Evolutionary conservation across 225 moss, liverwort and hornwort species (phyloP).

Genomic region (Rhytidiadelphus loreus): DNA sequence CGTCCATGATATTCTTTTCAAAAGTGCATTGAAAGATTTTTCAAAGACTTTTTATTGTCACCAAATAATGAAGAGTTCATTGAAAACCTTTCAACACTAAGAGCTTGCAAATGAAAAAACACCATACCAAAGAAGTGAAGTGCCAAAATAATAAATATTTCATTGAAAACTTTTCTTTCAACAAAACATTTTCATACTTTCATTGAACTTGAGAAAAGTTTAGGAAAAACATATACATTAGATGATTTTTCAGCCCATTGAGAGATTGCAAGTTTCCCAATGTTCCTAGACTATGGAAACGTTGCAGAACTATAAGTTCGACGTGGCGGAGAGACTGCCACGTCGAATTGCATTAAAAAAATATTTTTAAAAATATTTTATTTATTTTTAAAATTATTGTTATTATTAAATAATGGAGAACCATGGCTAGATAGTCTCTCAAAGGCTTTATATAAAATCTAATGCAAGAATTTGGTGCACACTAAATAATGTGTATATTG

Average conservation of each 20-base stretch:
- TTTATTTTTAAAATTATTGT: too few species aligned
- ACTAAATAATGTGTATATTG: accelerated
- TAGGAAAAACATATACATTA: background rate
- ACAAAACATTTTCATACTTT: background rate
- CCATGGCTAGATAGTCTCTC: too few species aligned
- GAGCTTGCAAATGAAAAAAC: background rate
- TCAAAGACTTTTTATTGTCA: background rate
- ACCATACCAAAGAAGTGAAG: background rate
- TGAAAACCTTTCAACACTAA: background rate
- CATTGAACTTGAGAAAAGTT: background rate
- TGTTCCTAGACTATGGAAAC: too few species aligned
- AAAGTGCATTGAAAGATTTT: background rate
- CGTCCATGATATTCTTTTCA: accelerated
- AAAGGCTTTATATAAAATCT: too few species aligned
- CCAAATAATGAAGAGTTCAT: background rate
- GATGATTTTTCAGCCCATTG: too few species aligned
- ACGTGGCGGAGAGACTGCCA: too few species aligned
- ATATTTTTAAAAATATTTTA: too few species aligned
- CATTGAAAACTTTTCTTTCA: background rate
- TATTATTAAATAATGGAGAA: too few species aligned
- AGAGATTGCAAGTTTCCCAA: too few species aligned
- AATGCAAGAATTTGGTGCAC: background rate
- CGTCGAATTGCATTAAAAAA: too few species aligned
- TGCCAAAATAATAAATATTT: background rate
- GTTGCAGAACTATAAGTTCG: too few species aligned